A percentile compares a stretch with the other conserved stretches of the same genome.
These are phyloP conservation scores for Pseudogymnoascus sp. DNA, from an alignment of 2,329 filamentous ascomycete genomes.

Conservation along the genomic window DNA sequence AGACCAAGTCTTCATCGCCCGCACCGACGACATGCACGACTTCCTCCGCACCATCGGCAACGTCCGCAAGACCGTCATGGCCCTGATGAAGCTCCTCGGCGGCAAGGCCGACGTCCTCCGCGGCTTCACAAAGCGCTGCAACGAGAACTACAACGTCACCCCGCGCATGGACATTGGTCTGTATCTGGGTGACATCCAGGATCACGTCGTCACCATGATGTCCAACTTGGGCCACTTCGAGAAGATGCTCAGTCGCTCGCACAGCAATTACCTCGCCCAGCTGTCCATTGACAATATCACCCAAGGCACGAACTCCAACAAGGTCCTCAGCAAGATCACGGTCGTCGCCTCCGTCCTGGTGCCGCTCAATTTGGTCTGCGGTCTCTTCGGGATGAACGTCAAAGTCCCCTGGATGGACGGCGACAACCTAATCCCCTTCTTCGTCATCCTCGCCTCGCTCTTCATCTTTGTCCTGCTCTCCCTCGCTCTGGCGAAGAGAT, in stretches of 20 bases:
- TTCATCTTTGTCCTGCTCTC: conserved; percentile 37
- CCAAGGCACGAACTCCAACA: conserved; percentile 81
- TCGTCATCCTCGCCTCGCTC: conserved; percentile 52
- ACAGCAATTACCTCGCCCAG: conserved; percentile 94
- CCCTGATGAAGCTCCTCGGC: conserved; percentile 82
- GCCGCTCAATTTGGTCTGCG: conserved; percentile 69
- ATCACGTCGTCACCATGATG: conserved; percentile 99
- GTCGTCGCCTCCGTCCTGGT: conserved; percentile 92
- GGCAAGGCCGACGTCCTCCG: conserved; percentile 98
- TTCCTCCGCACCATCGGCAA: conserved; percentile 85
- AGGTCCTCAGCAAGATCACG: conserved; percentile 89
- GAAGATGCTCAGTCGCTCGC: conserved; percentile 89
- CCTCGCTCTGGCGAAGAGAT: conserved; percentile 21
- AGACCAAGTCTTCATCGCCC: conserved; percentile 88
- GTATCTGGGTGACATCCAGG: conserved; percentile 95
- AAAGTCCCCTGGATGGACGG: conserved; percentile 54
- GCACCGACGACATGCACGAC: conserved; percentile 78
- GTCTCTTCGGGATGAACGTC: conserved; percentile 85
- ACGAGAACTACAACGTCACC: conserved; percentile 92
- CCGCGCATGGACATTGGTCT: conserved; percentile 94
- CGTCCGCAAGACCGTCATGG: conserved; percentile 91
- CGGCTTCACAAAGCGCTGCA: conserved; percentile 97
- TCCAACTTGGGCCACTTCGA: conserved; percentile 92
- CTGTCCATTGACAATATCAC: conserved; percentile 86
- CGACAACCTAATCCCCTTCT: conserved; percentile 47